phyloP scores from a whole-genome alignment of 1,139 yeast species.

The Kurtzmaniella quercitrusa region DNA sequence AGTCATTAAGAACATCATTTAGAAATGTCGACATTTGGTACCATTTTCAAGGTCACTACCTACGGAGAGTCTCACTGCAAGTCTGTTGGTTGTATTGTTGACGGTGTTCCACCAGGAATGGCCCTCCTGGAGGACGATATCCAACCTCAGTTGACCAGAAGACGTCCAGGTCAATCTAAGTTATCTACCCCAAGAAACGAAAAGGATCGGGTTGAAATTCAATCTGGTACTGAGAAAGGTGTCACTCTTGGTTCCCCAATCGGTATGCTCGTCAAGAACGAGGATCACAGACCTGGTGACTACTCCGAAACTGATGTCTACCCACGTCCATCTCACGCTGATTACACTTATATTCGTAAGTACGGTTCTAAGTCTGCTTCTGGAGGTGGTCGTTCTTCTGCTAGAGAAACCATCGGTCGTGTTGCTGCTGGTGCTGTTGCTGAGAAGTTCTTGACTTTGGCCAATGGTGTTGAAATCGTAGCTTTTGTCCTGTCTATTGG shows the following conservation, averaged over 20 bases:
- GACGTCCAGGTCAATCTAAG: slow-evolving; percentile 96
- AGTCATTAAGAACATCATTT: neutral
- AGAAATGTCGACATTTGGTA: slow-evolving; percentile 43
- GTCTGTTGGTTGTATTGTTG: slow-evolving; percentile 98
- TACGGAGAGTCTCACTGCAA: slow-evolving; percentile 98
- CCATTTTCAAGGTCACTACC: slow-evolving; percentile 68
- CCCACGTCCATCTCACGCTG: slow-evolving; percentile 98
- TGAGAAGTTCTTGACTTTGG: slow-evolving; percentile 76
- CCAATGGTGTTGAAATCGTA: slow-evolving; percentile 85
- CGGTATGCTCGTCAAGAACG: slow-evolving; percentile 86
- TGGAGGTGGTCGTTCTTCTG: slow-evolving; percentile 97
- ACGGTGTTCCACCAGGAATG: slow-evolving; percentile 97
- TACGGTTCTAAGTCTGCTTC: slow-evolving; percentile 91
- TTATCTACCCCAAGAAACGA: slow-evolving; percentile 94
- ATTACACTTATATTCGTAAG: slow-evolving; percentile 84
- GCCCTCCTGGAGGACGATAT: slow-evolving; percentile 78
- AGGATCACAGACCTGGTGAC: slow-evolving; percentile 96
- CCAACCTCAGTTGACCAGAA: slow-evolving; percentile 92
- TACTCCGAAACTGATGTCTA: slow-evolving; percentile 90
- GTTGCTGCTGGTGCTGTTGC: slow-evolving; percentile 99
- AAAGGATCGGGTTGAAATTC: slow-evolving; percentile 87
- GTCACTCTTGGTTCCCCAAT: slow-evolving; percentile 92
- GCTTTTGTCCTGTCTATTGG: slow-evolving; percentile 96
- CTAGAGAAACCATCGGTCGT: slow-evolving; percentile 96
- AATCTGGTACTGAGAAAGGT: slow-evolving; percentile 92